These are phyloP conservation scores for Mesembryanthemum crystallinum DNA, from an alignment of 148 eudicot genomes.

Conservation along the genomic window DNA sequence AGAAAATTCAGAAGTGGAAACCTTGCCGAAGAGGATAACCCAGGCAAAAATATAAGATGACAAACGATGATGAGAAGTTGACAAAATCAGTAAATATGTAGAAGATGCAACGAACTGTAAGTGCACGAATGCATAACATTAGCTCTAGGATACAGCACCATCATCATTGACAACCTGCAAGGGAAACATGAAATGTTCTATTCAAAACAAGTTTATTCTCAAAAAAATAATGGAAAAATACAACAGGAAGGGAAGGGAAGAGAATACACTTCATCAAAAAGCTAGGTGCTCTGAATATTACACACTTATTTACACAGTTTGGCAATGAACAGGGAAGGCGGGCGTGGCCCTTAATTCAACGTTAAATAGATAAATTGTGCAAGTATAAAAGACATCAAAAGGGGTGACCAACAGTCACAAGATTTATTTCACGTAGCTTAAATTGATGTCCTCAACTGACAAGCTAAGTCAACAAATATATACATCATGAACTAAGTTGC, in stretches of 20 bases:
- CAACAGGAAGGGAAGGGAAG: neutral
- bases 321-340: too few species aligned
- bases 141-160: conserved; percentile 93
- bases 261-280: neutral
- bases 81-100: neutral
- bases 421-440: neutral
- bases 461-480: neutral
- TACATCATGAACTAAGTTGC: neutral
- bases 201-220: conserved; percentile 7
- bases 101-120: neutral
- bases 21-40: neutral
- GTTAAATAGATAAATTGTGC: too few species aligned
- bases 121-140: neutral
- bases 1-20: neutral
- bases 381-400: neutral
- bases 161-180: conserved; percentile 97
- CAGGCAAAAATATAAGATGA: neutral
- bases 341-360: too few species aligned
- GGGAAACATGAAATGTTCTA: conserved; percentile 3
- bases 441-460: neutral
- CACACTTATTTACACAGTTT: too few species aligned
- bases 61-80: neutral
- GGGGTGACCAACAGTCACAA: neutral
- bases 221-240: neutral
- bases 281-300: neutral